Evolutionary conservation across 2,329 filamentous ascomycete genomes (phyloP).

Genomic region (Chaetomiaceae sp.): DNA sequence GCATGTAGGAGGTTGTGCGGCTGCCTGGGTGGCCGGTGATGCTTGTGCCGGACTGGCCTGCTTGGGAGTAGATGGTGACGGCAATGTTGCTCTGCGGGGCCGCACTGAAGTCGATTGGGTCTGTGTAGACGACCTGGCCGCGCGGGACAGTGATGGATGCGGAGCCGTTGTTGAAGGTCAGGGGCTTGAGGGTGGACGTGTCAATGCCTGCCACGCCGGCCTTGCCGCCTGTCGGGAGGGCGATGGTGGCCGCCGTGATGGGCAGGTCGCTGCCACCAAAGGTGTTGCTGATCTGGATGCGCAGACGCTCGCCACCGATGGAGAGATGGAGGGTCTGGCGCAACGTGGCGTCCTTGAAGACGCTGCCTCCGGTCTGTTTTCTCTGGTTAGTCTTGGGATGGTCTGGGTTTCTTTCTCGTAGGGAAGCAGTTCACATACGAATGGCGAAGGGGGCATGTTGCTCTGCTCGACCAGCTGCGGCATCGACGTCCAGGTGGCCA

Average conservation of each 20-base stretch:
- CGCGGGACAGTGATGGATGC: slow-evolving; percentile 47
- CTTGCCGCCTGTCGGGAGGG: slow-evolving; percentile 48
- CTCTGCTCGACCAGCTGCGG: slow-evolving; percentile 58
- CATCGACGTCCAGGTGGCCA: slow-evolving; percentile 62
- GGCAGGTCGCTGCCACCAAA: slow-evolving; percentile 58
- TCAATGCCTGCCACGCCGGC: slow-evolving; percentile 52
- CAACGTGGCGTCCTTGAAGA: slow-evolving; percentile 58
- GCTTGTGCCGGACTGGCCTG: slow-evolving; percentile 50
- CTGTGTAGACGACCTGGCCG: slow-evolving; percentile 55
- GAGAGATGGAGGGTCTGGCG: slow-evolving; percentile 61
- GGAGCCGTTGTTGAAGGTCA: slow-evolving; percentile 54
- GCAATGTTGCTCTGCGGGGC: slow-evolving; percentile 48
- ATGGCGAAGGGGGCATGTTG: slow-evolving; percentile 58
- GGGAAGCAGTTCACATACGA: slow-evolving; percentile 38
- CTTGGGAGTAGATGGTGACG: slow-evolving; percentile 53
- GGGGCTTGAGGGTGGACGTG: slow-evolving; percentile 43
- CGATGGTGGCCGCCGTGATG: slow-evolving; percentile 55
- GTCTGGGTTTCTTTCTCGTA: neutral
- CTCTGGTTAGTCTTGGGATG: neutral
- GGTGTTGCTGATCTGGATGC: slow-evolving; percentile 60
- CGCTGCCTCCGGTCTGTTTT: slow-evolving; percentile 30
- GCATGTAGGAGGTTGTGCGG: slow-evolving; percentile 57
- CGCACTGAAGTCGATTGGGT: slow-evolving; percentile 53
- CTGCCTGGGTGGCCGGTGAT: slow-evolving; percentile 64
- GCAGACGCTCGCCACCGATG: slow-evolving; percentile 50